Evolutionary conservation across 1,284 basidiomycete genomes (phyloP).

Genomic region (Trichosporon sp.): DNA sequence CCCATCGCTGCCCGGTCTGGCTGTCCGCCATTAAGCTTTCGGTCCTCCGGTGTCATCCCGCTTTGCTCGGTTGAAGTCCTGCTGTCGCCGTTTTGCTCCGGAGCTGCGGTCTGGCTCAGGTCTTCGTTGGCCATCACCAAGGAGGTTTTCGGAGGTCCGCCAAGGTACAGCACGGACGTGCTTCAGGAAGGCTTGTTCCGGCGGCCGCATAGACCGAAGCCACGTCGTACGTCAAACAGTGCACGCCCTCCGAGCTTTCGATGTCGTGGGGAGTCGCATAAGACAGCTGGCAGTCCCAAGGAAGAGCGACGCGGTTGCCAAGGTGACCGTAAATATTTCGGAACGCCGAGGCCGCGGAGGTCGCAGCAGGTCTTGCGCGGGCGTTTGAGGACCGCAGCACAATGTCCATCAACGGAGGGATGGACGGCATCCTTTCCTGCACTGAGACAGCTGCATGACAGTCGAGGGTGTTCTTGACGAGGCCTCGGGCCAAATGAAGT

Average conservation of each 20-base stretch:
- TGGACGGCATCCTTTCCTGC: no score
- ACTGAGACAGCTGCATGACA: background rate
- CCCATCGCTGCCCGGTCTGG: background rate
- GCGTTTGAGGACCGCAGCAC: no score
- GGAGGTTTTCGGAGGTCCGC: background rate
- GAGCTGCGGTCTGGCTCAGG: no score
- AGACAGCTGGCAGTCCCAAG: background rate
- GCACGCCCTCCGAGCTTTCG: background rate
- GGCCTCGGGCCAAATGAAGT: background rate
- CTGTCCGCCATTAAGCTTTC: background rate
- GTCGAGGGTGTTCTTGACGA: background rate
- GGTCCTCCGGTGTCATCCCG: background rate
- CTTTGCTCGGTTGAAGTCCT: background rate
- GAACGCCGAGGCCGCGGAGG: no score
- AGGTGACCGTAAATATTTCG: no score
- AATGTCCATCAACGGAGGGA: no score
- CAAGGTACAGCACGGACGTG: background rate
- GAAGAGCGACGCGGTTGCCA: background rate
- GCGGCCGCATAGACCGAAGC: background rate
- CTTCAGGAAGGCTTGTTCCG: background rate
- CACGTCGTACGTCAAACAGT: background rate
- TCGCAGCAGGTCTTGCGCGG: no score
- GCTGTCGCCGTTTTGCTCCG: background rate
- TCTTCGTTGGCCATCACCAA: no score
- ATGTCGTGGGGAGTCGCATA: background rate